A percentile compares a stretch with the other conserved stretches of the same genome.
phyloP scores from a whole-genome alignment of 768 basidiomycete species.

The Lentinus tigrinus region DNA sequence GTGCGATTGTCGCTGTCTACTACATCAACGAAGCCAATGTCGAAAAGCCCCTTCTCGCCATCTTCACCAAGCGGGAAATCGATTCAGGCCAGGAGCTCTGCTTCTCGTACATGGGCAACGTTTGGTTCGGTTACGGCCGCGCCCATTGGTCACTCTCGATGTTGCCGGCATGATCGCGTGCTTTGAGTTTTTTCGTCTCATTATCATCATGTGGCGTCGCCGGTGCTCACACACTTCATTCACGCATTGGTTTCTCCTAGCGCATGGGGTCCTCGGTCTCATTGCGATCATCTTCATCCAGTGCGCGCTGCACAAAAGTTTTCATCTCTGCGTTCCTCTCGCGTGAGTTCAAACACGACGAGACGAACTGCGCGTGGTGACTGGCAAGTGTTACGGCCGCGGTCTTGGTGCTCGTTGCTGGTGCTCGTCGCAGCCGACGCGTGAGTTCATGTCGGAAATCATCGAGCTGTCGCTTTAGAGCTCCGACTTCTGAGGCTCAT shows the following conservation, averaged over 20 bases:
- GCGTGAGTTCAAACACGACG: conserved; percentile 99
- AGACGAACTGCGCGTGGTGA: conserved; percentile 99
- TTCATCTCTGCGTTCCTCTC: conserved; percentile 92
- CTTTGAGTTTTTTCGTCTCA: conserved; percentile 82
- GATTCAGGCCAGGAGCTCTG: conserved; percentile 68
- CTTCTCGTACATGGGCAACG: conserved; percentile 76
- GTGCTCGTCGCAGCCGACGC: conserved; percentile 94
- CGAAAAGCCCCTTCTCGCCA: conserved; percentile 62
- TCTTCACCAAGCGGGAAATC: conserved; percentile 69
- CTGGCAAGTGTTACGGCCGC: conserved; percentile 94
- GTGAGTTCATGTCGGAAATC: conserved; percentile 97
- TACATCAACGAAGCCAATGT: conserved; percentile 76
- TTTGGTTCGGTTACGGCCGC: conserved; percentile 96
- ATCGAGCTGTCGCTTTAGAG: conserved; percentile 96
- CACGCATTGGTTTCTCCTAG: conserved; percentile 83
- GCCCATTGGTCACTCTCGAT: conserved; percentile 82
- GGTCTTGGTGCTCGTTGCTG: conserved; percentile 88
- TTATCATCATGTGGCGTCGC: background rate
- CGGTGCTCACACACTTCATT: background rate
- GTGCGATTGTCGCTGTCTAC: too few relatives aligned
- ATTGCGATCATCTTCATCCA: conserved; percentile 91
- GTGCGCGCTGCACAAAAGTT: conserved; percentile 88
- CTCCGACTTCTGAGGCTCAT: conserved; percentile 89
- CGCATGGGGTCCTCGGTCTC: conserved; percentile 91
- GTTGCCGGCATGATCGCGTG: conserved; percentile 87